Percentiles rank a stretch among this genome's conserved stretches.
These are phyloP conservation scores for Coriaria nepalensis DNA, from an alignment of 306 rosid species.

Conservation along the genomic window DNA sequence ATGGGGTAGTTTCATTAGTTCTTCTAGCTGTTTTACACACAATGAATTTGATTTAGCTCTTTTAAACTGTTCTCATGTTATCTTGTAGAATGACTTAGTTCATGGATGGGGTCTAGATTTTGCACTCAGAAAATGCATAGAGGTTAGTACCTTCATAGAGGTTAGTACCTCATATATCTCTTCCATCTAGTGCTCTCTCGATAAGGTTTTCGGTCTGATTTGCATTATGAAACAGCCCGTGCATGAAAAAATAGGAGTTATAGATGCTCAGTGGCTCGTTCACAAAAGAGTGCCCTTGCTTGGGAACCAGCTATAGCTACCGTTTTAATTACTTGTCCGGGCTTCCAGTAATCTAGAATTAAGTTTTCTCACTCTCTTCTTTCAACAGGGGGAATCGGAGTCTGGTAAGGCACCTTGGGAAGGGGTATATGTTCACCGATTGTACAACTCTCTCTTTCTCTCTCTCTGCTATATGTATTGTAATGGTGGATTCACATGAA, in stretches of 20 bases:
- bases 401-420: slow-evolving; percentile 58
- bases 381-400: slow-evolving; percentile 48
- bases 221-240: slow-evolving; percentile 37
- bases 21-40: slow-evolving; percentile 1
- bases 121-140: slow-evolving; percentile 65
- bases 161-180: slow-evolving; percentile 2
- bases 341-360: slow-evolving; percentile 5
- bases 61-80: slow-evolving; percentile 1
- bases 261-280: slow-evolving; percentile 76
- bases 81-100: slow-evolving; percentile 61
- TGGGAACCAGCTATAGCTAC: slow-evolving; percentile 54
- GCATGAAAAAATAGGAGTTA: slow-evolving; percentile 80
- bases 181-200: neutral
- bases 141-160: slow-evolving; percentile 23
- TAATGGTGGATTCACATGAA: neutral
- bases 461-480: neutral
- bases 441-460: neutral
- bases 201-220: neutral
- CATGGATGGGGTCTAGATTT: slow-evolving; percentile 99
- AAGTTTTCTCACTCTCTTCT: neutral
- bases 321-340: neutral
- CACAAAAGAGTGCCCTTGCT: slow-evolving; percentile 83
- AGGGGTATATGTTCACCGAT: slow-evolving; percentile 40
- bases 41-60: neutral
- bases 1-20: slow-evolving; percentile 2